Conservation (phyloP, 768 basidiomycete genomes). For the Polyporus arcularius region DNA sequence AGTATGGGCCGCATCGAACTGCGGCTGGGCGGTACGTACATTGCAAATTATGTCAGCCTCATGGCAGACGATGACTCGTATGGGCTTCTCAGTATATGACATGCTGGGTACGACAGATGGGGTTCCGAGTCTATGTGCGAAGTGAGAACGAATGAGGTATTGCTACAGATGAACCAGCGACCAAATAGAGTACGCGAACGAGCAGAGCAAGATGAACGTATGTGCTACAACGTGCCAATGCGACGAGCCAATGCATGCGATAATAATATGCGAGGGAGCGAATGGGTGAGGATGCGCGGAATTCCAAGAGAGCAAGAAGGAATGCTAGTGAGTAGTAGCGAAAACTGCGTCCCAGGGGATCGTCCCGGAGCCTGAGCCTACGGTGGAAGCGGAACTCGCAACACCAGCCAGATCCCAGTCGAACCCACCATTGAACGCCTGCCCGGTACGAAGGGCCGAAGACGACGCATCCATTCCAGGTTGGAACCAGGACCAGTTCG, state of each 20-base stretch:
- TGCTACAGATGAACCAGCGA: not conserved
- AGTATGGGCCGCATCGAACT: too few relatives aligned
- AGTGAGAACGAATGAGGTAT: conserved; percentile 1
- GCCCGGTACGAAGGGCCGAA: not conserved
- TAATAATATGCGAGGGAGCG: not conserved
- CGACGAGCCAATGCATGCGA: not conserved
- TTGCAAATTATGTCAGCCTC: not conserved
- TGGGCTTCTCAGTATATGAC: not conserved
- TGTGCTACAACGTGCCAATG: not conserved
- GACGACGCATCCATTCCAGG: not conserved
- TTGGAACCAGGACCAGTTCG: conserved; percentile 16
- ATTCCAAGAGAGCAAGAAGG: not conserved
- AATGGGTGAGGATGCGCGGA: not conserved
- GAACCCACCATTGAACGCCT: not conserved
- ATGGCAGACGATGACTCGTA: too few relatives aligned
- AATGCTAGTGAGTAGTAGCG: not conserved
- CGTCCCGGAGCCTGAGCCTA: not conserved
- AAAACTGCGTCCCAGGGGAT: not conserved
- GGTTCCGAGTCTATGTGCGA: not conserved
- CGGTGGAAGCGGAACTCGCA: not conserved
- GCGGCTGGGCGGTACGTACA: too few relatives aligned
- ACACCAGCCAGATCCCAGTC: conserved; percentile 5
- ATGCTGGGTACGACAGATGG: not conserved
- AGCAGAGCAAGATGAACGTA: not conserved
- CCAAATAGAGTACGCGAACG: not conserved